Base-by-base conservation (phyloP, 139 green algal species). In the Mesostigma viride region DNA sequence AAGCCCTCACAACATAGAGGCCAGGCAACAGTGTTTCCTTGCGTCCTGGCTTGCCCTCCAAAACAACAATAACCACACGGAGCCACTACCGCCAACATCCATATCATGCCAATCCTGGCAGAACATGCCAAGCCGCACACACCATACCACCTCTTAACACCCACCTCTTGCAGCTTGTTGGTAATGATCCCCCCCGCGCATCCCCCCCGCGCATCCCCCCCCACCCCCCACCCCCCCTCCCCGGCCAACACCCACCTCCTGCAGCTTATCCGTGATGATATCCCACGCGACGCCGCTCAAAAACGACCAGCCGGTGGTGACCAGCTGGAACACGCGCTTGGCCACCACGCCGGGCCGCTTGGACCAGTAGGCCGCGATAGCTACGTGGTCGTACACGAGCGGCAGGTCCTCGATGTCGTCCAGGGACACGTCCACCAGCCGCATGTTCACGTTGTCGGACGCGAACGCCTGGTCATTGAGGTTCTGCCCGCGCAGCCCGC, bases 391-490 rank as follows among this genome's bases (percentile, higher is more conserved):
- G 73, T 97, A 99, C 17, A 71, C 76, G 26, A 91, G 81, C 2
- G 91, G 92, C 47, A 96, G 76, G 3, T 53, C 44, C 26, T 87
- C 83, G 5, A 79, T 57, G 6, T 6, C 60, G 22, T 26, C 22
- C 32, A 78, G 62, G 14, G 3, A 66, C 53, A 30, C 70, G 27
- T 86, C 74, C 31, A 91, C 78, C 27, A 94, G 75, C 51, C 77
- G 71, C 87, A 95, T 91, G 3, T 61, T 53, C 3, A 92, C 85
- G 8, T 76, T 72, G 32, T 58, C 58, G n/a, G 74, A 81, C 6
- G 90, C 91, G 81, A 96, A 97, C 69, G 95, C 90, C 3, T 62
- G 68, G 35, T 92, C 80, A 51, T 88, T 73, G 14, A 96, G 77
- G 77, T 97, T 97, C 45, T 75, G 67, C 31, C 89, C 89, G 6